Base-by-base conservation (phyloP, 805 yeast genomes). In the Teunomyces stri region DNA sequence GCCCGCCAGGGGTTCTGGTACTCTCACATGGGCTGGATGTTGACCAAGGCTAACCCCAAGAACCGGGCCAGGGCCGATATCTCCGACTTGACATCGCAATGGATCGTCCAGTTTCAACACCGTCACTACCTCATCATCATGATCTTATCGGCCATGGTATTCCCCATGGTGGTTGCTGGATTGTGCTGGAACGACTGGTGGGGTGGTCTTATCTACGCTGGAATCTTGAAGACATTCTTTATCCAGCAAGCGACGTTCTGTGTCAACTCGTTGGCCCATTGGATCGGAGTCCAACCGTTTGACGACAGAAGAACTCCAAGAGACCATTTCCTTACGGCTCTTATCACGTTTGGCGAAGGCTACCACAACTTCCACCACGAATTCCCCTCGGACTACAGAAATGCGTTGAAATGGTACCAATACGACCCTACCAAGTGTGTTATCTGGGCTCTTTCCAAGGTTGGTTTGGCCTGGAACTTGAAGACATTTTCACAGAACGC, bases 301-400 rank as follows among this genome's bases (percentile, higher is more conserved):
- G 95, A 87, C 65, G 92, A 87, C 65, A 80, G 87, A 70, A 82
- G 91, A 79, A 85, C 92, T 29, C 94, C 94, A 56, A 79, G 94
- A 70, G 92, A 87, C 68, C 90, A 86, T 66, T 79, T 82, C 62
- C 60, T 87, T 52, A 86, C 94, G 43, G 94, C 94, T 4, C 70
- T 87, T 50, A 89, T 86, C 49, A 87, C 95, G 0, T 86, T 87
- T 60, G 95, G 95, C 68, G 95, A 87, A 70, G 95, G 95, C 53
- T 86, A 87, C 75, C 94, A 87, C 62, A 87, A 87, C 70, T 87
- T 87, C 82, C 95, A 87, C 68, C 95, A 87, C 66, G 95, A 87
- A 74, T 87, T 87, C 78, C 94, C 95, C 59, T 79, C 88, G 15
- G 95, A 87, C 70, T 87, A 87, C 78, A 81, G 95, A 79, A 87